Evolutionary conservation across 768 basidiomycete species (phyloP), one percentile per base, ranked within the genome.

Genomic region (Panaeolus papilionaceus): DNA sequence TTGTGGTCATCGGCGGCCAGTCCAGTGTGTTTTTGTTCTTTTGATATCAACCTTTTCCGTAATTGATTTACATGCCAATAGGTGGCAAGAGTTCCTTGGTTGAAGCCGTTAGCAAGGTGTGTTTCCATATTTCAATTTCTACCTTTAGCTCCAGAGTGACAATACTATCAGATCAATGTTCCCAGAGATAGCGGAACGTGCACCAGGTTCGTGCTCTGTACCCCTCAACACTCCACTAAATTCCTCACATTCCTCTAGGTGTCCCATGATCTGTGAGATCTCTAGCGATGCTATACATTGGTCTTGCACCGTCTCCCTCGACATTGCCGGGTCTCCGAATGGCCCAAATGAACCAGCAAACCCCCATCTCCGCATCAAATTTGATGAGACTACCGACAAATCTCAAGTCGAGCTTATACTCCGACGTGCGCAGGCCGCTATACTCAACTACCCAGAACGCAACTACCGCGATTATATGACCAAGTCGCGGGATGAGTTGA

Each of bases 151-250:
- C 33, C 33, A 33, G 33, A 33, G 33, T 10, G 33, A 33, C 33
- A 33, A 1, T 33, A 2, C 33, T 33, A 33, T 14, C 33, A 89
- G 88, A 84, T 89, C 49, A 85, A 77, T 64, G 87, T 89, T 39
- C 88, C 88, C 14, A 78, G 88, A 28, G 88, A 88, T 47, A 85
- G 85, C 42, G 86, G 86, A 14, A 88, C 86, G 0, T 88, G 88
- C 64, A 88, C 86, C 0, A 79, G 86, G 88, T 84, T 68, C 49
- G 62, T 42, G 18, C 2, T 6, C 20, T 18, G 12, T 11, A 20
- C 44, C 2, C 20, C 20, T 8, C 10, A 39, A 3, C 20, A 2
- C 20, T 16, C 18, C 12, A 38, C 4, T 33, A 49, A 20, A 37
- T 16, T 10, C 4, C 14, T 49, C 12, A 51, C 7, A 4, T 3